These are phyloP conservation scores for Dictyostelium discoideum DNA, from an alignment of 78 protist genomes.

Conservation along the genomic window DNA sequence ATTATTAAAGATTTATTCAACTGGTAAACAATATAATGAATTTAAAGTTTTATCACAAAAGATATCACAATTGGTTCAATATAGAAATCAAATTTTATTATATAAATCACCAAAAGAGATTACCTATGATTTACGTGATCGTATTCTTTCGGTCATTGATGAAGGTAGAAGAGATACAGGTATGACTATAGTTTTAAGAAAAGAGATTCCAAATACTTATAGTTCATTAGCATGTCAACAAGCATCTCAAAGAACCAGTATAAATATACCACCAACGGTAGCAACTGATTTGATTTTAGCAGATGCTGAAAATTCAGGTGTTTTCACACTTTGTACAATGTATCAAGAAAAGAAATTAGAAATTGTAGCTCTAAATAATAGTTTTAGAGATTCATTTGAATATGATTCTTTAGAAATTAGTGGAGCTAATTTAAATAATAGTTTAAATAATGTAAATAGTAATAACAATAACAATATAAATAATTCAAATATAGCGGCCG, in stretches of 20 bases:
- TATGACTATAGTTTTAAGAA: conserved; percentile 68
- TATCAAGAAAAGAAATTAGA: conserved; percentile 49
- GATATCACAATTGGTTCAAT: conserved; percentile 62
- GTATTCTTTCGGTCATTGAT: conserved; percentile 25
- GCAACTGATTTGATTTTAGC: conserved; percentile 73
- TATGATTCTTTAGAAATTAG: conserved; percentile 5
- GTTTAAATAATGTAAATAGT: background rate
- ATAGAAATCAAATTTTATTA: conserved; percentile 53
- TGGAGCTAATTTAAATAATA: background rate
- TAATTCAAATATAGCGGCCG: background rate
- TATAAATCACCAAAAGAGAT: conserved; percentile 58
- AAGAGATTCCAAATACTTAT: conserved; percentile 30
- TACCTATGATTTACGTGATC: conserved; percentile 63
- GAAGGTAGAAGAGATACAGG: conserved; percentile 79
- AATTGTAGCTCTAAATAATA: background rate
- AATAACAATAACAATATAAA: background rate
- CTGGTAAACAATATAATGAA: conserved; percentile 61
- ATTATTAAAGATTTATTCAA: conserved; percentile 61
- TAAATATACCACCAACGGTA: conserved; percentile 1
- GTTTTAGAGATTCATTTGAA: conserved; percentile 15
- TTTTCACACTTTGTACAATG: conserved; percentile 72
- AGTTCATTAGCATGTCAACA: background rate
- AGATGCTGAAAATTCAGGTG: conserved; percentile 79
- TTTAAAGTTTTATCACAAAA: conserved; percentile 49
- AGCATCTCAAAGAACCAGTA: background rate